Base-by-base conservation (phyloP, 2,329 filamentous ascomycete species). In the Periconia macrospinosa region DNA sequence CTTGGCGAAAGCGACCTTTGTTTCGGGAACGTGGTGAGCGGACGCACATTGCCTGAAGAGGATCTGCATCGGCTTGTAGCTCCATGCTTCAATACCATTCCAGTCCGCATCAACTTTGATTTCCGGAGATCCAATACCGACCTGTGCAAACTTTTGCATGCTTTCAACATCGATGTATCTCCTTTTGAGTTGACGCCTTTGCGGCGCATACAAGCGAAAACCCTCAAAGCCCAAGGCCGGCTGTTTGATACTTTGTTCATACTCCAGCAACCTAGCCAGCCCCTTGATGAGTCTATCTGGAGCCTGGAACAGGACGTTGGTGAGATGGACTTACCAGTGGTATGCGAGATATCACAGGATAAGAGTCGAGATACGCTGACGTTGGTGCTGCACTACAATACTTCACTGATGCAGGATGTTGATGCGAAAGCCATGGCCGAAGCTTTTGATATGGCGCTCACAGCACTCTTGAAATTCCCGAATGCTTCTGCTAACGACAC, bases 21-120 rank as follows among this genome's bases (percentile, higher is more conserved):
- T 69, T 96, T 97, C 65, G 92, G 93, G 0, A 94, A 91, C 62
- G 87, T 97, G 2, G 82, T 93, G 52, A 92, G 86, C 65, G 92
- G 92, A 1, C 85, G 92, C 8, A 87, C 86, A 0, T 68, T 90
- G 10, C 75, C 84, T 0, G 71, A 92, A 2, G 81, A 88, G 6
- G 83, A 82, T 0, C 78, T 93, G 11, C 86, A 92, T 37, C 78
- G 81, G 3, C 81, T 96, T 6, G 83, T 95, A n/a, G 91, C 90
- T 0, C 92, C 92, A 0, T 96, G 91, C 69, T 96, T 97, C 79
- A 97, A 96, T 67, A 96, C 92, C 0, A 75, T 96, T 13, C 91
- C 92, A 0, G 68, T 92, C 1, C 83, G 91, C 23, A 75, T 85
- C 15, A 74, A 84, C 30, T 56, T 89, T 10, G 73, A 79, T 1